A percentile compares a stretch with the other conserved stretches of the same genome.
Conservation (phyloP, 208 protist genomes). For the Entamoeba invadens region DNA sequence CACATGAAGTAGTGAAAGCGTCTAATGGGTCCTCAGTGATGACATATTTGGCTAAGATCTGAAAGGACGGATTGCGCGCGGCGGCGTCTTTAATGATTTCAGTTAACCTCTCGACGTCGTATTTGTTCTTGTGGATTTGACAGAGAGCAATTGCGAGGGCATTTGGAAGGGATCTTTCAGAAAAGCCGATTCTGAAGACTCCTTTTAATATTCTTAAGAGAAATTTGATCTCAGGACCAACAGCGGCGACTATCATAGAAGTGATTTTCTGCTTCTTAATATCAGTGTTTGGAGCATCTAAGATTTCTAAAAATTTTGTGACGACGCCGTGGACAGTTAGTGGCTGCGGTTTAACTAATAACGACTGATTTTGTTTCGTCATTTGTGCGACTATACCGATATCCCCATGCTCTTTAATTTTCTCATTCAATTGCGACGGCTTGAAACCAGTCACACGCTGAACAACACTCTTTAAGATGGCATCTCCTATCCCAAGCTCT, state of each 20-base stretch:
- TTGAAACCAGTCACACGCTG: constrained; percentile 72
- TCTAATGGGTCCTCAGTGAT: not conserved
- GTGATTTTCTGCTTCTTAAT: constrained; percentile 58
- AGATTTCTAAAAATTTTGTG: constrained; percentile 47
- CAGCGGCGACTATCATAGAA: constrained; percentile 61
- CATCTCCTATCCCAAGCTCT: constrained; percentile 87
- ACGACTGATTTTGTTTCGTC: constrained; percentile 27
- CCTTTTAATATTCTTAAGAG: constrained; percentile 79
- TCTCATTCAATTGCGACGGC: constrained; percentile 54
- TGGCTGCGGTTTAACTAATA: constrained; percentile 62
- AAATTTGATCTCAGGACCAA: constrained; percentile 70
- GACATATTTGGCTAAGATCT: not conserved
- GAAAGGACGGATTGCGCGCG: not conserved
- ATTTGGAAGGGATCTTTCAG: constrained; percentile 72
- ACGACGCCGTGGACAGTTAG: constrained; percentile 71
- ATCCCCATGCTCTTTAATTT: constrained; percentile 68
- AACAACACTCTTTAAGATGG: constrained; percentile 73
- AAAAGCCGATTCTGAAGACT: constrained; percentile 86
- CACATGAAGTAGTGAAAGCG: not conserved
- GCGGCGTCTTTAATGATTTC: not conserved
- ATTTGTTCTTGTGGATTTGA: not conserved
- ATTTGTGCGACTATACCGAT: constrained; percentile 73
- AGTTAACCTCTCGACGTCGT: not conserved
- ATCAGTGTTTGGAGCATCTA: not conserved
- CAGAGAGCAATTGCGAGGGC: constrained; percentile 67